Evolutionary conservation across 1,284 basidiomycete species (phyloP), one percentile per base, ranked within the genome.

Genomic region (Sphaerobolus stellatus): DNA sequence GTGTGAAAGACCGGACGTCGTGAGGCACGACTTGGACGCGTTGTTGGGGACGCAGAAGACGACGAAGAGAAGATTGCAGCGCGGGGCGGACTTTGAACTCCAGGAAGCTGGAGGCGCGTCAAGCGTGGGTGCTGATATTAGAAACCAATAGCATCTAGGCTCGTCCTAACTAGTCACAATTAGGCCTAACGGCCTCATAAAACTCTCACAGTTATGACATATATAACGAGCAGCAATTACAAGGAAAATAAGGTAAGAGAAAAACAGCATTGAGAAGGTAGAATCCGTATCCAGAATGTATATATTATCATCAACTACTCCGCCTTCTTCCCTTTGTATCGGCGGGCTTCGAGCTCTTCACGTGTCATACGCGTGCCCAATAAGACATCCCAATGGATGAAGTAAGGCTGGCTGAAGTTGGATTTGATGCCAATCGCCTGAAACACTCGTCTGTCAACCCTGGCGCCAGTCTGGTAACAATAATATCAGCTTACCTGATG

Each of bases 361-460:
- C 88, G 77, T 5, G 87, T 90, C 84, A 95, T 86, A 38, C 89
- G 80, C 4, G 92, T 95, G 36, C 89, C 88, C 44, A 95, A 77
- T 25, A 94, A 66, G 5, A 74, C 71, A 69, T 93, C 91, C 91
- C 91, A 94, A 61, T 92, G 90, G 53, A 92, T 73, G 68, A 92
- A 98, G 77, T 94, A 97, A 3, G 94, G 95, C 69, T 97, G 96
- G 18, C 92, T 83, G 68, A 96, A 99, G 70, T 99, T 99, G 56
- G 86, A 90, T 73, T 98, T 97, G 74, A 98, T 92, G 3, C 97
- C 96, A 62, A 93, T 88, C 56, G 81, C 75, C 85, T 95, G 66
- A 5, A 31, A 24, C n/a, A 33, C 55, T 49, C 40, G 47, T 56
- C 49, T 50, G 56, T 30, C 51, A 59, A 18, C 36, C 9, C 13